phyloP scores from a whole-genome alignment of 495 filamentous ascomycete species.

The Podospora conica region DNA sequence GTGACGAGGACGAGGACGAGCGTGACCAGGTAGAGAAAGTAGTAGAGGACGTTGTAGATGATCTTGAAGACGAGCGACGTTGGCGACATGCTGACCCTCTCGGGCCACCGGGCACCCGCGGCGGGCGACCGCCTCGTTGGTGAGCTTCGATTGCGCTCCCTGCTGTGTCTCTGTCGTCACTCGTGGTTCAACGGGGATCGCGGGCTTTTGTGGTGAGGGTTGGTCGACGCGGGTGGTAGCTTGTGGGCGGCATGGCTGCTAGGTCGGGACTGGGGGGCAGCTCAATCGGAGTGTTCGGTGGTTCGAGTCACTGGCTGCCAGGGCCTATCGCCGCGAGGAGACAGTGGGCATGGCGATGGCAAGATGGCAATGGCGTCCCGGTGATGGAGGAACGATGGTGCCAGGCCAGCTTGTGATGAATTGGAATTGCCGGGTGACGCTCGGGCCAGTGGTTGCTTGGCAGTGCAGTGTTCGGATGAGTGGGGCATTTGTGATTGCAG shows the following conservation, averaged over 20 bases:
- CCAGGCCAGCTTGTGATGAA: neutral
- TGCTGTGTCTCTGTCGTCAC: neutral
- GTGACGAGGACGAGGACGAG: slow-evolving; percentile 70
- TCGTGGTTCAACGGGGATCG: neutral
- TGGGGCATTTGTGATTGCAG: neutral
- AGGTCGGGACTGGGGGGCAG: no score
- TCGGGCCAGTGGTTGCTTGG: neutral
- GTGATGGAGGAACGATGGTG: neutral
- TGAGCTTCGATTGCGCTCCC: neutral
- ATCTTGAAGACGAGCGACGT: slow-evolving; percentile 56
- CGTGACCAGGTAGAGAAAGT: slow-evolving; percentile 66
- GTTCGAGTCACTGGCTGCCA: neutral
- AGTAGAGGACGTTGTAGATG: slow-evolving; percentile 76
- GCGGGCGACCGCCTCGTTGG: neutral
- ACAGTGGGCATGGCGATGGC: neutral
- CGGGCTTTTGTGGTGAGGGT: neutral
- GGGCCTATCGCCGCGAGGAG: neutral
- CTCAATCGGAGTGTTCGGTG: neutral
- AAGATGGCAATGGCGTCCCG: neutral
- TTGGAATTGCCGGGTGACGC: neutral
- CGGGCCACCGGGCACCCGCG: neutral
- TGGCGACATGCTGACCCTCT: slow-evolving; percentile 6
- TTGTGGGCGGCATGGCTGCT: neutral
- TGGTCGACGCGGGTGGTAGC: neutral
- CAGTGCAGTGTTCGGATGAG: neutral